Evolutionary conservation across 2,329 filamentous ascomycete species (phyloP).

Genomic region (Microdochium paspali): DNA sequence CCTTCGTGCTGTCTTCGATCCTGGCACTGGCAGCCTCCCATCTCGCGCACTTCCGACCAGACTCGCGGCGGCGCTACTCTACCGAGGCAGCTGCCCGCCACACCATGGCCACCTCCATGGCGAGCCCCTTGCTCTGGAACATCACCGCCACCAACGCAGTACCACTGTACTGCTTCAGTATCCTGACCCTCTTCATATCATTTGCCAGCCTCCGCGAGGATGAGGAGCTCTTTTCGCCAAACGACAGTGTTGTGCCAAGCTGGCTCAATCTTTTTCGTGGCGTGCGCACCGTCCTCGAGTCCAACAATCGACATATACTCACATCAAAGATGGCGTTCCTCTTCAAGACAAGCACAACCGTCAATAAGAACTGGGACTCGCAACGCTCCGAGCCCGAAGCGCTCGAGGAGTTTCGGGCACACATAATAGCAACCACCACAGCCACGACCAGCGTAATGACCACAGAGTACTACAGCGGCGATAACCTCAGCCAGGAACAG

Average conservation of each 20-base stretch:
- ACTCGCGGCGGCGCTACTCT: slow-evolving; percentile 26
- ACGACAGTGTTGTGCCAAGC: slow-evolving; percentile 21
- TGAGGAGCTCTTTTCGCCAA: slow-evolving; percentile 24
- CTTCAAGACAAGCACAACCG: slow-evolving; percentile 14
- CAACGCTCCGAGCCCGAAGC: slow-evolving; percentile 9
- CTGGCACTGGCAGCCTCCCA: slow-evolving; percentile 40
- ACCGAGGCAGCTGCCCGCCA: slow-evolving; percentile 26
- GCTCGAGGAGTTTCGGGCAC: slow-evolving; percentile 10
- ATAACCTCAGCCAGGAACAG: no score
- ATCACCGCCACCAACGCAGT: slow-evolving; percentile 21
- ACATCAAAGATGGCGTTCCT: slow-evolving; percentile 11
- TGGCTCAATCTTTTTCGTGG: slow-evolving; percentile 28
- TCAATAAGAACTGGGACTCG: slow-evolving; percentile 8
- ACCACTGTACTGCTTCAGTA: slow-evolving; percentile 27
- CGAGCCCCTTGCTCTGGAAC: slow-evolving; percentile 20
- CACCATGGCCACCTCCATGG: slow-evolving; percentile 18
- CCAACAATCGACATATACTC: slow-evolving; percentile 11
- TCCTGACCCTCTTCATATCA: slow-evolving; percentile 24
- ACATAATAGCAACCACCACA: slow-evolving; percentile 5
- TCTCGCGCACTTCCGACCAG: slow-evolving; percentile 28
- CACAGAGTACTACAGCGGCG: slow-evolving; percentile 1
- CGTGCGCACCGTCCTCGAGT: slow-evolving; percentile 20
- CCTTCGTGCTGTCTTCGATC: slow-evolving; percentile 37
- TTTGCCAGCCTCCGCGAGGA: slow-evolving; percentile 22
- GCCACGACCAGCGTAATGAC: slow-evolving; percentile 5